These are phyloP conservation scores for Melastoma candidum DNA, from an alignment of 441 rosid genomes.

Conservation along the genomic window DNA sequence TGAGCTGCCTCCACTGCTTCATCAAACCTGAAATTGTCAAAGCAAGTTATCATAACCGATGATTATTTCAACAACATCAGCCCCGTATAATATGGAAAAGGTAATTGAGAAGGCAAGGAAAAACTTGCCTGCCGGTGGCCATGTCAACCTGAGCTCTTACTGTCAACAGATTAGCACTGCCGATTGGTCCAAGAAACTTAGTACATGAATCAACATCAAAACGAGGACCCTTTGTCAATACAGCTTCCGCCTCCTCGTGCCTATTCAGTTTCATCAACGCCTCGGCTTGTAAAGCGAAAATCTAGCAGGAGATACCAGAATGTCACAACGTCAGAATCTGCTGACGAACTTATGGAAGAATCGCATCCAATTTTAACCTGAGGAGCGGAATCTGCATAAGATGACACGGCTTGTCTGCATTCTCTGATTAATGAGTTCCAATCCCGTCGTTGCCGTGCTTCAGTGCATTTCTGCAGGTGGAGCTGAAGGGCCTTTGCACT, in stretches of 20 bases:
- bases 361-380: constrained; percentile 27
- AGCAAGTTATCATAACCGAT: background rate
- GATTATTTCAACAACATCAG: background rate
- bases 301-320: constrained; percentile 20
- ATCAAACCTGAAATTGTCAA: constrained; percentile 39
- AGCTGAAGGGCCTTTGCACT: constrained; percentile 40
- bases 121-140: constrained; percentile 57
- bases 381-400: constrained; percentile 71
- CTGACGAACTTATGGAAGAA: background rate
- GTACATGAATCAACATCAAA: constrained; percentile 32
- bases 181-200: constrained; percentile 39
- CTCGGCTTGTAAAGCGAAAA: constrained; percentile 60
- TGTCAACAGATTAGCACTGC: constrained; percentile 33
- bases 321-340: background rate
- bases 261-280: constrained; percentile 55
- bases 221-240: constrained; percentile 39
- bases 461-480: constrained; percentile 35
- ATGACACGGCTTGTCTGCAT: constrained; percentile 33
- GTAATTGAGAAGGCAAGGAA: background rate
- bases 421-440: constrained; percentile 45
- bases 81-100: background rate
- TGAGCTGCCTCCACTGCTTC: constrained; percentile 53
- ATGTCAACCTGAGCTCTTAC: constrained; percentile 51
- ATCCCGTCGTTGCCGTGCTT: constrained; percentile 40
- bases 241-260: constrained; percentile 57